Base-by-base conservation (phyloP, 2,329 filamentous ascomycete species). In the Claviceps lovelessii region DNA sequence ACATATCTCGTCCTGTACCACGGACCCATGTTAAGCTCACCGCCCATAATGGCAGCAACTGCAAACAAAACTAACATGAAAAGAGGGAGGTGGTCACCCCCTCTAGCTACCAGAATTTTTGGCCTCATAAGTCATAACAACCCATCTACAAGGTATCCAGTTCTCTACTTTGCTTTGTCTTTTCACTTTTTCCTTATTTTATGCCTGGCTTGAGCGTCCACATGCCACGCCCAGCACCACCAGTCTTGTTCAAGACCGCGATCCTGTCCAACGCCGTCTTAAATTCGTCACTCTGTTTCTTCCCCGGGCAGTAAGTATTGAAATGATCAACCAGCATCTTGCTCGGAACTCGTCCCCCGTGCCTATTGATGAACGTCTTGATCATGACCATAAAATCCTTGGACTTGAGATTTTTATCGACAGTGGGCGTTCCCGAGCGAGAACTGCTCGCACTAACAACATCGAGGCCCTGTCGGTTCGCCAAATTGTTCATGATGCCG, bases 241-340 rank as follows among this genome's bases (percentile, higher is more conserved):
- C 77, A 10, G 68, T 67, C 65, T 80, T 76, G 63, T 88, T 80
- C 66, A 95, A 69, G 54, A 74, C 79, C 0, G 91, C 91, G 62
- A 95, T 85, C 58, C 76, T 76, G 61, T 86, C 83, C 54, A 97
- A 71, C 61, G 89, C 89, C 62, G 80, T 76, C 70, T 90, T 91
- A 67, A 97, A 97, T 66, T 90, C 85, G 19, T 81, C 79, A 52
- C 84, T 85, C 57, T 87, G 79, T 47, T 81, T 86, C 28, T 78
- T 79, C 2, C 66, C 66, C 0, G 69, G 68, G 65, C 89, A 95
- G 63, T 83, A 86, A 15, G 81, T 80, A 68, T 90, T 88, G 68
- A 96, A 97, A 64, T 95, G 89, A 63, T 95, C 87, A 29, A 95
- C 86, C 48, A 96, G 70, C 75, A 89, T 84, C 71, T 94, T 89